A percentile compares a stretch with the other conserved stretches of the same genome.
These are phyloP conservation scores for Triangularia setosa DNA, from an alignment of 2,329 filamentous ascomycete species.

Conservation along the genomic window DNA sequence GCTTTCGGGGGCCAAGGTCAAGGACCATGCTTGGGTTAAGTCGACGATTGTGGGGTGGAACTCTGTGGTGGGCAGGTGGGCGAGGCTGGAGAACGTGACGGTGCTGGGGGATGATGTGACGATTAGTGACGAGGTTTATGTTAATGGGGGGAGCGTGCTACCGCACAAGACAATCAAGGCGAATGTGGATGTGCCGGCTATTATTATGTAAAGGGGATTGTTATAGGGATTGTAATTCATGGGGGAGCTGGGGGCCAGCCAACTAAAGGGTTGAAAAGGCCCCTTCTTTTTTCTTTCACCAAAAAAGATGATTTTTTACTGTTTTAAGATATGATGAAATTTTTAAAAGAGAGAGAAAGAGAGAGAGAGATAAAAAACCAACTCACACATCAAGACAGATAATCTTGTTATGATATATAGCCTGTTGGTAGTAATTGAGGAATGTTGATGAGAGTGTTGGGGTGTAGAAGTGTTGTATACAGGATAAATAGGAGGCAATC, in stretches of 20 bases:
- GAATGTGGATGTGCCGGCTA: constrained; percentile 79
- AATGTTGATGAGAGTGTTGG: neutral
- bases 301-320: neutral
- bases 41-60: constrained; percentile 99
- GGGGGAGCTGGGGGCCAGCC: neutral
- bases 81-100: constrained; percentile 94
- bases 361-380: neutral
- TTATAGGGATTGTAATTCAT: neutral
- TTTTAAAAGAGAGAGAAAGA: neutral
- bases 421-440: neutral
- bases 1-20: constrained; percentile 85
- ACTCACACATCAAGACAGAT: too few species aligned
- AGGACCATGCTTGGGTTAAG: constrained; percentile 99
- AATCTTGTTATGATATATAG: neutral
- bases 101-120: constrained; percentile 96
- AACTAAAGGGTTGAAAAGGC: neutral
- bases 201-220: constrained; percentile 56
- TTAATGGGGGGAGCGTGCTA: constrained; percentile 91
- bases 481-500: neutral
- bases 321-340: neutral
- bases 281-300: neutral
- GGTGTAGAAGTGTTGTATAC: neutral
- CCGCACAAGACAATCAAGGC: constrained; percentile 99
- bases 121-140: constrained; percentile 96
- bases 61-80: constrained; percentile 92